Base-by-base conservation (phyloP, 495 filamentous ascomycete genomes). In the Recurvomyces mirabilis region DNA sequence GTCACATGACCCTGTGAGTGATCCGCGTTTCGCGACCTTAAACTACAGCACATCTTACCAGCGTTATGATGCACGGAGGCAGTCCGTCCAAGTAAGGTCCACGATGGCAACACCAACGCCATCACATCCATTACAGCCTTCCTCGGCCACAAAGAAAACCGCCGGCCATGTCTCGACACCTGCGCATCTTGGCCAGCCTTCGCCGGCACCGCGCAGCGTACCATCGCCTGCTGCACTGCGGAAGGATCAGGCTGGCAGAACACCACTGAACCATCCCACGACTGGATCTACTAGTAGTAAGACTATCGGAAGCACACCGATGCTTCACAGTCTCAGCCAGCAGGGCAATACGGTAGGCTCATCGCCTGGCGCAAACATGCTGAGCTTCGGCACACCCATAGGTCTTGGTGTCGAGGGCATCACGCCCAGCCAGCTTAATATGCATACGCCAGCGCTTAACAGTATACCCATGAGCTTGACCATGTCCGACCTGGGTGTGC, bases 131-230 rank as follows among this genome's bases (percentile, higher is more conserved):
- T 13, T 15, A 7, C 22, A 41, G n/a, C 45, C 50, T 1, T 12
- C 28, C 1, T 43, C 43, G 5, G 44, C 44, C 1, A 38, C 50
- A n/a, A 53, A 53, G 40, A 29, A 32, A 44, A 44, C 39, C 47
- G 41, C 53, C 45, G 53, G 37, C 39, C 34, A 31, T 35, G 51
- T 50, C 26, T 34, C 51, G 3, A 52, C 52, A 5, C 38, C 49
- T 13, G 46, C 51, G 23, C 42, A 57, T 28, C 48, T 55, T 19
- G 40, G 46, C 34, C 54, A 59, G 47, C 56, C 60, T 32, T 64
- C 63, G 6, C 61, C 63, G 22, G 59, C 61, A 13, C 56, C 61
- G 12, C 63, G 61, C 43, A 57, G 54, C 49, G 50, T 64, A 10
- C 54, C 63, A 13, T 61, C 56, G 7, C 56, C 56, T 2, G 45